These are phyloP conservation scores for Nakataea oryzae DNA, from an alignment of 2,329 filamentous ascomycete genomes.

Conservation along the genomic window DNA sequence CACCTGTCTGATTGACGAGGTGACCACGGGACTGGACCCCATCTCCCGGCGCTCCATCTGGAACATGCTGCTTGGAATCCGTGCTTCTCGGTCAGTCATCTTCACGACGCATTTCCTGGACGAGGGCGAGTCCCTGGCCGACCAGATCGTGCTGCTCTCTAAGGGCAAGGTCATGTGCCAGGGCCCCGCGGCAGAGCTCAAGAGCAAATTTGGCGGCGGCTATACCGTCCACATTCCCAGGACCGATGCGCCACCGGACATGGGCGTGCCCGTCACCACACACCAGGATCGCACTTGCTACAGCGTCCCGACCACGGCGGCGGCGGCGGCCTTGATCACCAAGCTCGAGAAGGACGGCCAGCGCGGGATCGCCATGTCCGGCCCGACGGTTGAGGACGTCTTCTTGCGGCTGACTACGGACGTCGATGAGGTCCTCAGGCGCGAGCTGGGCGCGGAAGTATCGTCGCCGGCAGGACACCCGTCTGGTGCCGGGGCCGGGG, in stretches of 20 bases:
- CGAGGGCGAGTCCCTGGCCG: constrained; percentile 80
- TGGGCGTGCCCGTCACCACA: constrained; percentile 44
- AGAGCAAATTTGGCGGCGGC: constrained; percentile 70
- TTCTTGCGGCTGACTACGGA: constrained; percentile 82
- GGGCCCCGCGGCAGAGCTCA: constrained; percentile 78
- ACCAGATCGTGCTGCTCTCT: constrained; percentile 80
- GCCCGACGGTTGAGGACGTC: constrained; percentile 86
- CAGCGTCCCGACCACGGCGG: constrained; percentile 54
- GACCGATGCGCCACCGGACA: constrained; percentile 39
- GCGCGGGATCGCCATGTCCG: constrained; percentile 72
- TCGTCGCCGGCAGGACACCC: not conserved
- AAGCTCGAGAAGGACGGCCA: constrained; percentile 57
- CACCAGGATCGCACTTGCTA: constrained; percentile 66
- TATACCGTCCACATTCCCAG: constrained; percentile 72
- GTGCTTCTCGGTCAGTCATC: constrained; percentile 71
- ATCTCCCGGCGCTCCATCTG: constrained; percentile 81
- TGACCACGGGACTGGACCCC: constrained; percentile 80
- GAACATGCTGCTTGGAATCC: constrained; percentile 82
- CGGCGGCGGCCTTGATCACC: constrained; percentile 62
- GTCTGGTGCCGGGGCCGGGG: constrained; percentile 1
- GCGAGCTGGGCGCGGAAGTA: not conserved
- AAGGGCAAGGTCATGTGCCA: constrained; percentile 73
- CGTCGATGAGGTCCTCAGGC: constrained; percentile 40
- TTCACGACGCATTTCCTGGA: constrained; percentile 91
- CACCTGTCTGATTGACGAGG: constrained; percentile 86